Base-by-base conservation (phyloP, 139 green algal species). In the Auxenochlorella pyrenoidosa region DNA sequence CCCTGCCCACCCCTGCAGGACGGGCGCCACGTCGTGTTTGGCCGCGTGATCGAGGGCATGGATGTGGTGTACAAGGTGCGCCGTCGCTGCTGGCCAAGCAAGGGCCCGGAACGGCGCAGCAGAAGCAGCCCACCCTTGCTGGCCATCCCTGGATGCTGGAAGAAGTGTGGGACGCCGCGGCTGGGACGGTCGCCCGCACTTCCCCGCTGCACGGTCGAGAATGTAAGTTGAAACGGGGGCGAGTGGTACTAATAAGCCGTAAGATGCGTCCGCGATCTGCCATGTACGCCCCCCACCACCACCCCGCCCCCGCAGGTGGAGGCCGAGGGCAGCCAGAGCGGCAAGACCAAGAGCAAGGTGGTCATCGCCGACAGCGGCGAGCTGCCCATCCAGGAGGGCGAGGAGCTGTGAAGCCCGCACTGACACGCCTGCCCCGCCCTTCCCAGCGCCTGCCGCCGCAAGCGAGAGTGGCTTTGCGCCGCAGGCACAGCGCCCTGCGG, bases 1-100 rank as follows among this genome's bases (percentile, higher is more conserved):
- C 60, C 19, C 60, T 68, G 60, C 21, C 21, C 88, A 94, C 96
- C 99, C 0, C 75, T 98, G 22, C 94, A 99, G 79, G 97, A 97
- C 85, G 96, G 95, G 68, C 99, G 99, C 94, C 97, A 99, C 90
- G 95, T 98, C 5, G 96, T 98, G n/a, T 98, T 98, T 92, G 96
- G 96, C 10, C 79, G 88, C 26, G 94, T 98, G n/a, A 78, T 94
- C 44, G 95, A 98, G 86, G 96, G 96, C 54, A 96, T 98, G 94
- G 86, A 90, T 0, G 85, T 96, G 13, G 93, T 98, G 18, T 94
- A 94, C 76, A 93, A 91, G 36, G 94, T 97, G 54, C 98, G 99
- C 97, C 96, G 54, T 13, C 10, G 47, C 54, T 24, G 12, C 24
- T 68, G 26, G 63, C 63, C 63, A 71, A 13, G 24, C n/a, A 30